Conservation (phyloP, 164 flowering plant species). For the Dillenia turbinata region DNA sequence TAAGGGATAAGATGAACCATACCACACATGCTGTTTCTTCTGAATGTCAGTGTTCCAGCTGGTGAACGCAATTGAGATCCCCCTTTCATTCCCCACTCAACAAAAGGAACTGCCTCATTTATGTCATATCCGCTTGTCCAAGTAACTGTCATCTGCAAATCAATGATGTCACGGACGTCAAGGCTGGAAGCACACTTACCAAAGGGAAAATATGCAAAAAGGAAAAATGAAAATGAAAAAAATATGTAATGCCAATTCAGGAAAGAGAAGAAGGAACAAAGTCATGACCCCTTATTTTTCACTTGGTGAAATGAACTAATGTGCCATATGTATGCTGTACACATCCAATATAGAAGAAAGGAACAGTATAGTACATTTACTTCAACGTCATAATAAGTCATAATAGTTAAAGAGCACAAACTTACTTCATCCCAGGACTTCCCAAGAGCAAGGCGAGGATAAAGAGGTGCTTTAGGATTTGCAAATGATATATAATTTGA, state of each 20-base stretch:
- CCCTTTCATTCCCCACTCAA: constrained; percentile 55
- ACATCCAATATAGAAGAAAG: no score
- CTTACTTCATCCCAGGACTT: constrained; percentile 71
- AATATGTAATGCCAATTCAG: not conserved
- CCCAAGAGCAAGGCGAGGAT: constrained; percentile 79
- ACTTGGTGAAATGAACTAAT: no score
- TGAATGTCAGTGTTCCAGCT: constrained; percentile 67
- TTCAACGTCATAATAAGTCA: no score
- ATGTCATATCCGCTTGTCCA: constrained; percentile 90
- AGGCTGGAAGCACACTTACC: no score
- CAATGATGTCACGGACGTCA: no score
- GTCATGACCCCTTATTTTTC: not conserved
- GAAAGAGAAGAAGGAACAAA: not conserved
- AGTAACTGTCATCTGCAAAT: constrained; percentile 70
- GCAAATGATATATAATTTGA: constrained; percentile 49
- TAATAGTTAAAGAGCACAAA: constrained; percentile 1
- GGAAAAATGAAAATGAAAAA: not conserved
- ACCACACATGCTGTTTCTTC: constrained; percentile 71
- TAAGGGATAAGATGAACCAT: constrained; percentile 10
- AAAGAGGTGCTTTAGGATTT: constrained; percentile 71
- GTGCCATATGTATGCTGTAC: no score
- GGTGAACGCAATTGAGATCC: constrained; percentile 31
- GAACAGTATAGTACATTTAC: no score
- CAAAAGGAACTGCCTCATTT: constrained; percentile 63
- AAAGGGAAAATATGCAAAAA: not conserved